A percentile compares a stretch with the other conserved stretches of the same genome.
These are phyloP conservation scores for Xerocomellus chrysenteron DNA, from an alignment of 768 basidiomycete species.

Conservation along the genomic window DNA sequence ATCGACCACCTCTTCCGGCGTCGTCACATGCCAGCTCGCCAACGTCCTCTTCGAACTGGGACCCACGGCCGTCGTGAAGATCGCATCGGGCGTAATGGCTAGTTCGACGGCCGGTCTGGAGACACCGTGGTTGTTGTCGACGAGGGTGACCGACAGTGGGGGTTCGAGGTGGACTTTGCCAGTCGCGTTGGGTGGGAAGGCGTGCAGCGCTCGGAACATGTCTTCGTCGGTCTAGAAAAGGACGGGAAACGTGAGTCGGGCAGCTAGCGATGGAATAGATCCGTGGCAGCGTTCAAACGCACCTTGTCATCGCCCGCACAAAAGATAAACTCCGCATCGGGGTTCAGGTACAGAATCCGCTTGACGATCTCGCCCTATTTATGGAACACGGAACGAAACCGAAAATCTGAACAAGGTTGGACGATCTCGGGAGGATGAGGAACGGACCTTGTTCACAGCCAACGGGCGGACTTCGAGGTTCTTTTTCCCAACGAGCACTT, in stretches of 20 bases:
- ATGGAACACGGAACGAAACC: not conserved
- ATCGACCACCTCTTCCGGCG: conserved; percentile 83
- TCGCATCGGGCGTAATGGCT: conserved; percentile 58
- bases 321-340: conserved; percentile 93
- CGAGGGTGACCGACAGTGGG: conserved; percentile 51
- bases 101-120: conserved; percentile 55
- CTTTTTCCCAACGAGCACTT: conserved; percentile 97
- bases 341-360: conserved; percentile 87
- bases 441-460: conserved; percentile 82
- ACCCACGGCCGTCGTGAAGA: conserved; percentile 95
- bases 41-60: conserved; percentile 86
- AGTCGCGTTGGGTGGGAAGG: conserved; percentile 45
- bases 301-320: conserved; percentile 99
- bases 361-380: conserved; percentile 91
- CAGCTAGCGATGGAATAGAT: too few relatives aligned
- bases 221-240: conserved; percentile 82
- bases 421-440: not conserved
- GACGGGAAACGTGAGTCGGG: not conserved
- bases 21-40: conserved; percentile 90
- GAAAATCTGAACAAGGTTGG: not conserved
- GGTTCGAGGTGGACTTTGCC: conserved; percentile 51
- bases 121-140: conserved; percentile 16
- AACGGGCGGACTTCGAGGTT: conserved; percentile 95
- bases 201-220: conserved; percentile 91
- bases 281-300: not conserved